Base-by-base conservation (phyloP, 1,284 basidiomycete genomes). In the Ustilago xerochloae region DNA sequence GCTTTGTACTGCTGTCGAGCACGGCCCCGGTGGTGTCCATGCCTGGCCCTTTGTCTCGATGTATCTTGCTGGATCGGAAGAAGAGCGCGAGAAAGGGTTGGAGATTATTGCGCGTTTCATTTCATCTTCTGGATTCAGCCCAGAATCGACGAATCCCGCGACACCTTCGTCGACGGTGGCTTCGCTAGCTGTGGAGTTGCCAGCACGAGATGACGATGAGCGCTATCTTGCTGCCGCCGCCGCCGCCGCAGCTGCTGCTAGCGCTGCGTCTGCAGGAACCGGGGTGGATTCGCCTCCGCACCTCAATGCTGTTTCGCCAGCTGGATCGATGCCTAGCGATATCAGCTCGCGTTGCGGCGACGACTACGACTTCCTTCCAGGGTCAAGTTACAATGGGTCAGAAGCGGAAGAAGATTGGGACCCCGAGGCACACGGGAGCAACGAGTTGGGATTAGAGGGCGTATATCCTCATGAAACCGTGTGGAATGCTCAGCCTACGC, bases 11-110 rank as follows among this genome's bases (percentile, higher is more conserved):
- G 64, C 66, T 9, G 75, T 83, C 20, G 79, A 83, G 49, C 73
- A 70, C 36, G 81, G 81, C 0, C 72, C 77, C 2, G 72, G 67
- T 6, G 82, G 82, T 10, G 81, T 84, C 15, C 82, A 84, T 38
- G 80, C 81, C 16, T 84, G 82, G 82, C 82, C 82, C 4, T 82
- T 84, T 30, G 79, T 82, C 28, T 68, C 74, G 13, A 82, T 83
- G 77, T 81, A 82, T 39, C 66, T 83, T 0, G 82, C 80, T 6
- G 75, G 77, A 28, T 63, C 63, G 16, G 73, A 77, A 43, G 24
- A 35, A 6, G 79, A 84, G 56, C 76, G 82, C 9, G 82, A 83
- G 55, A 68, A 75, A 22, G 82, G 82, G 0, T 59, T 84, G 26
- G 76, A 81, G 47, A 57, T 72, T 52, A 60, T 84, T 3, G 82